These are phyloP conservation scores for Acacia concinna DNA, from an alignment of 331 rosid genomes.

Conservation along the genomic window DNA sequence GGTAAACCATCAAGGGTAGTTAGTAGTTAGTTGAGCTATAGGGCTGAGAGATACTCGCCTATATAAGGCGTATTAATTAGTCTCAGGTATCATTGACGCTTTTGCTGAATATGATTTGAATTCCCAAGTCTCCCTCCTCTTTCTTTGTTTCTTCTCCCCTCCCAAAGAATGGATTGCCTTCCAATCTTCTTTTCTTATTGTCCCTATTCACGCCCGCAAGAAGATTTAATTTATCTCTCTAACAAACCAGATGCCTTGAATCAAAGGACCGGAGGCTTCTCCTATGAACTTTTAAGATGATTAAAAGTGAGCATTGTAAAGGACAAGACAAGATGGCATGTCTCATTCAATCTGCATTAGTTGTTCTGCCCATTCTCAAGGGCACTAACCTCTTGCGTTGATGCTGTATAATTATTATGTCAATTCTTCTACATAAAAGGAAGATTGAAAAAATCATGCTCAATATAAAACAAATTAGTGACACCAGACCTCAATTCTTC, in stretches of 20 bases:
- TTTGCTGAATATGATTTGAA: too few relatives aligned
- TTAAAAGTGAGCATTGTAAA: background rate
- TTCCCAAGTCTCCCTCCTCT: too few relatives aligned
- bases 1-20: too few relatives aligned
- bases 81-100: too few relatives aligned
- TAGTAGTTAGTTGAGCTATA: too few relatives aligned
- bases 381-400: slow-evolving; percentile 62
- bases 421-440: slow-evolving; percentile 23
- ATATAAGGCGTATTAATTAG: too few relatives aligned
- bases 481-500: slow-evolving; percentile 67
- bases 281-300: too few relatives aligned
- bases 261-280: slow-evolving; percentile 63
- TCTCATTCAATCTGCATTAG: slow-evolving; percentile 58
- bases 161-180: background rate
- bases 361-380: slow-evolving; percentile 59
- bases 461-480: slow-evolving; percentile 20
- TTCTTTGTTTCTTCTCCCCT: too few relatives aligned
- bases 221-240: background rate
- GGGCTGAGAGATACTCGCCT: too few relatives aligned
- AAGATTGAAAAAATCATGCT: slow-evolving; percentile 20
- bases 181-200: background rate
- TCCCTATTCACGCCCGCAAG: background rate
- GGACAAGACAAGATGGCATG: slow-evolving; percentile 21
- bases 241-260: background rate
- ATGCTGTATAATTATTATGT: slow-evolving; percentile 49